Percentiles rank a stretch among this genome's conserved stretches.
Evolutionary conservation across 371 early-diverging fungal species (phyloP).

Genomic region (Syncephalastrum sp.): DNA sequence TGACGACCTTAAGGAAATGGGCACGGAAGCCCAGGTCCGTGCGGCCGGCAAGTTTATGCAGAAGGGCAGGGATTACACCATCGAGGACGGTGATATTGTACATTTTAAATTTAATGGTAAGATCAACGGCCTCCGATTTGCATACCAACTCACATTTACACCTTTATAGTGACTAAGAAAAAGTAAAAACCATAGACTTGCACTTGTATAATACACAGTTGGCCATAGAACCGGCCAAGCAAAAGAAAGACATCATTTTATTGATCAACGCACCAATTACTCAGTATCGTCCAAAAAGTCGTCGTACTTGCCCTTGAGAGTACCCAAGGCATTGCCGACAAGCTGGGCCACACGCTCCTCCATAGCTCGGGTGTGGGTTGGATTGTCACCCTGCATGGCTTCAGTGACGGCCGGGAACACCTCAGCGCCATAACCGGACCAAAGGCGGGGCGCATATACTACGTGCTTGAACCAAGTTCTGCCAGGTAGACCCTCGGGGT

Average conservation of each 20-base stretch:
- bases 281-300: slow-evolving; percentile 11
- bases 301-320: slow-evolving; percentile 11
- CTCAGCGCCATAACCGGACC: slow-evolving; percentile 40
- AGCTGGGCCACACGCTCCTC: slow-evolving; percentile 15
- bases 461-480: slow-evolving; percentile 56
- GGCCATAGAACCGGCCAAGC: too few relatives aligned
- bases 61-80: slow-evolving; percentile 95
- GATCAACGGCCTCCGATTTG: neutral
- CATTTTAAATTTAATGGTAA: slow-evolving; percentile 61
- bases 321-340: slow-evolving; percentile 7
- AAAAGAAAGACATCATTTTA: too few relatives aligned
- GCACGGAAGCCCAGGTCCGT: slow-evolving; percentile 43
- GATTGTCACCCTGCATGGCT: slow-evolving; percentile 31
- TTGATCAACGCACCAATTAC: too few relatives aligned
- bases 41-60: slow-evolving; percentile 65
- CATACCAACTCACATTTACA: too few relatives aligned
- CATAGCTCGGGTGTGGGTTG: slow-evolving; percentile 11
- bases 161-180: neutral
- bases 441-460: slow-evolving; percentile 45
- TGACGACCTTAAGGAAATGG: slow-evolving; percentile 59
- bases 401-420: slow-evolving; percentile 41
- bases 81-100: slow-evolving; percentile 93
- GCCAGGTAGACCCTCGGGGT: slow-evolving; percentile 46
- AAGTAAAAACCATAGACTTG: neutral
- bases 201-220: neutral